Evolutionary conservation across 2,329 filamentous ascomycete species (phyloP).

Genomic region (Leptographium wingfieldii): DNA sequence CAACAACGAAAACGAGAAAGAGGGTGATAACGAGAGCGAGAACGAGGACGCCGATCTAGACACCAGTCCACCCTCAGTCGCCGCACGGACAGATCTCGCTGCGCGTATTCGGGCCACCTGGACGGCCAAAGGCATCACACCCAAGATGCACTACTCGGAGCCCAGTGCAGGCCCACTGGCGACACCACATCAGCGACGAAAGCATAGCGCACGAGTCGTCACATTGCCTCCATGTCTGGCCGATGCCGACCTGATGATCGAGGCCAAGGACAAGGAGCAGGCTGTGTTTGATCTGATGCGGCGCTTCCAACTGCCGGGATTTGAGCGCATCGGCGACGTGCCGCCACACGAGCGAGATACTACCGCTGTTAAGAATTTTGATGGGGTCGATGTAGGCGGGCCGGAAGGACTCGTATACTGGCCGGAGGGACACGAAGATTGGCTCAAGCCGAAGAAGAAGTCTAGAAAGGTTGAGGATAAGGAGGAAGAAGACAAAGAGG

Average conservation of each 20-base stretch:
- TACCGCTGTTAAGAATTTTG: constrained; percentile 15
- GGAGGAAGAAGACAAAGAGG: too few species aligned
- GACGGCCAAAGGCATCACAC: constrained; percentile 70
- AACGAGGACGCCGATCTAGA: too few species aligned
- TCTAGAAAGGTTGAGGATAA: too few species aligned
- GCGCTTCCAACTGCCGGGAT: constrained; percentile 71
- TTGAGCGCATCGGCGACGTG: constrained; percentile 62
- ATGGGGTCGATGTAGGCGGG: constrained; percentile 79
- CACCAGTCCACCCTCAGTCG: constrained; percentile 35
- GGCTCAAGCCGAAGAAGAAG: constrained; percentile 66
- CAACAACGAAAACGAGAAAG: constrained; percentile 12
- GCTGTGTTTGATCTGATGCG: constrained; percentile 91
- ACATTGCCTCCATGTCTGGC: constrained; percentile 70
- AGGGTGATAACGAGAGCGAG: constrained; percentile 12
- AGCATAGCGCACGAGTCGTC: constrained; percentile 69
- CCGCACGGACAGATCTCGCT: constrained; percentile 71
- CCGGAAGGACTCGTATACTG: constrained; percentile 74
- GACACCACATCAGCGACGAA: constrained; percentile 56
- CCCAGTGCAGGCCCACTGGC: constrained; percentile 66
- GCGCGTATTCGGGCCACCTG: constrained; percentile 73
- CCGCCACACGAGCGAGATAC: constrained; percentile 53
- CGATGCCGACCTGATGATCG: constrained; percentile 96
- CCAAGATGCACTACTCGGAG: constrained; percentile 97
- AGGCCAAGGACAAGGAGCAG: constrained; percentile 96
- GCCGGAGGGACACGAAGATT: constrained; percentile 82